Percentiles rank a stretch among this genome's conserved stretches.
These are phyloP conservation scores for Amanita polypyramis DNA, from an alignment of 768 basidiomycete species.

Conservation along the genomic window DNA sequence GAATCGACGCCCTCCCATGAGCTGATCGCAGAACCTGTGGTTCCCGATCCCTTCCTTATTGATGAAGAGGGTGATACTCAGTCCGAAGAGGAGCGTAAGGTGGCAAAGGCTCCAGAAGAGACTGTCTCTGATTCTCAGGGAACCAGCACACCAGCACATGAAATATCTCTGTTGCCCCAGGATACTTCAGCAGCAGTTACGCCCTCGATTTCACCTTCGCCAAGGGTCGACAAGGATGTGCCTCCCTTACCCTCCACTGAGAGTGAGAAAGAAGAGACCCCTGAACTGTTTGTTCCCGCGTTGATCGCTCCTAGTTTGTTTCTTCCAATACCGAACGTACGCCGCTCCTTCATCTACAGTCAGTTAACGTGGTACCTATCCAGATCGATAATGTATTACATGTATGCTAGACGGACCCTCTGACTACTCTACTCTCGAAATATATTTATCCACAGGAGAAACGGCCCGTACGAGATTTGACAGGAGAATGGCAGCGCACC, in stretches of 20 bases:
- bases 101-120: constrained; percentile 14
- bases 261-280: constrained; percentile 38
- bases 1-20: neutral
- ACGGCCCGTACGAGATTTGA: constrained; percentile 62
- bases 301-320: constrained; percentile 72
- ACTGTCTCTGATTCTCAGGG: constrained; percentile 21
- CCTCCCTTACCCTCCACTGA: constrained; percentile 36
- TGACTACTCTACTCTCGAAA: constrained; percentile 74
- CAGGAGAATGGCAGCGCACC: constrained; percentile 60
- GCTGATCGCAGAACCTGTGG: constrained; percentile 28
- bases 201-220: constrained; percentile 12
- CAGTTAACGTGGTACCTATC: constrained; percentile 55
- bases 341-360: constrained; percentile 38
- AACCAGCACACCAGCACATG: constrained; percentile 27
- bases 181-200: constrained; percentile 12
- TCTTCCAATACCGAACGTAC: constrained; percentile 83
- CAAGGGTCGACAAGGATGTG: constrained; percentile 43
- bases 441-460: constrained; percentile 70
- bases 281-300: constrained; percentile 56
- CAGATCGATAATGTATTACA: constrained; percentile 36
- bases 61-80: constrained; percentile 41
- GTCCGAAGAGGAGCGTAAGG: constrained; percentile 27
- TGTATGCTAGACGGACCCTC: constrained; percentile 67
- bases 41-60: constrained; percentile 52
- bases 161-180: constrained; percentile 27